Percentiles rank a stretch among this genome's conserved stretches.
These are phyloP conservation scores for Paxillus rubicundulus DNA, from an alignment of 768 basidiomycete genomes.

Conservation along the genomic window DNA sequence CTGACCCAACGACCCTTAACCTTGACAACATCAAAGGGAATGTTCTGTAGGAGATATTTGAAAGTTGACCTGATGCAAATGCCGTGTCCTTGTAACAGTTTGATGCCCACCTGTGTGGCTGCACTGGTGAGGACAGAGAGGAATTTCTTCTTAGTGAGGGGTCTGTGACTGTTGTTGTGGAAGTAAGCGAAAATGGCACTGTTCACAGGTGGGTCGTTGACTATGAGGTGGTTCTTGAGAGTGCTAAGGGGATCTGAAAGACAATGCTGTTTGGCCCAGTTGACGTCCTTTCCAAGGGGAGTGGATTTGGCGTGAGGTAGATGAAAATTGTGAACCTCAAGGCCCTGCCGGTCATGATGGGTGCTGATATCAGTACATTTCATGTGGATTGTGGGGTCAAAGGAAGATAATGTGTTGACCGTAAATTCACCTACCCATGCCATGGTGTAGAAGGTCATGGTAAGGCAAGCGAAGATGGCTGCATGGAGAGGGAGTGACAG, in stretches of 20 bases:
- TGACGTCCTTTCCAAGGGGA: slow-evolving; percentile 31
- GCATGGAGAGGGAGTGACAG: slow-evolving; percentile 29
- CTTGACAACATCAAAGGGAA: slow-evolving; percentile 38
- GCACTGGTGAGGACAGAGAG: slow-evolving; percentile 15
- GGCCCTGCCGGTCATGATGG: slow-evolving; percentile 25
- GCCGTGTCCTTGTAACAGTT: slow-evolving; percentile 23
- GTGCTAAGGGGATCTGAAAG: slow-evolving; percentile 23
- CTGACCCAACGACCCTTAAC: slow-evolving; percentile 37
- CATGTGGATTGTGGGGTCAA: slow-evolving; percentile 31
- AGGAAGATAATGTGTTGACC: slow-evolving; percentile 28
- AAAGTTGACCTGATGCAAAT: slow-evolving; percentile 33
- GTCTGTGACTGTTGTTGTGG: not conserved
- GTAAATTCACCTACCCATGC: slow-evolving; percentile 40
- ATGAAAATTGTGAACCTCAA: slow-evolving; percentile 5
- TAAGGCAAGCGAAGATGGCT: slow-evolving; percentile 38
- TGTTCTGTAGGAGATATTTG: slow-evolving; percentile 35
- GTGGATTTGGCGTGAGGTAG: slow-evolving; percentile 14
- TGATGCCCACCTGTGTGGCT: slow-evolving; percentile 1
- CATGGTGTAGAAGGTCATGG: slow-evolving; percentile 36
- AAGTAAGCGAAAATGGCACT: slow-evolving; percentile 33
- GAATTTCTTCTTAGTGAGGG: slow-evolving; percentile 31
- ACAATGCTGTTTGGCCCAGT: slow-evolving; percentile 32
- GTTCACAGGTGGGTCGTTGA: slow-evolving; percentile 28
- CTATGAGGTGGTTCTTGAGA: slow-evolving; percentile 24
- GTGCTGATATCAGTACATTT: slow-evolving; percentile 20